phyloP scores from a whole-genome alignment of 2,329 filamentous ascomycete species.

The Neofusicoccum sp. region DNA sequence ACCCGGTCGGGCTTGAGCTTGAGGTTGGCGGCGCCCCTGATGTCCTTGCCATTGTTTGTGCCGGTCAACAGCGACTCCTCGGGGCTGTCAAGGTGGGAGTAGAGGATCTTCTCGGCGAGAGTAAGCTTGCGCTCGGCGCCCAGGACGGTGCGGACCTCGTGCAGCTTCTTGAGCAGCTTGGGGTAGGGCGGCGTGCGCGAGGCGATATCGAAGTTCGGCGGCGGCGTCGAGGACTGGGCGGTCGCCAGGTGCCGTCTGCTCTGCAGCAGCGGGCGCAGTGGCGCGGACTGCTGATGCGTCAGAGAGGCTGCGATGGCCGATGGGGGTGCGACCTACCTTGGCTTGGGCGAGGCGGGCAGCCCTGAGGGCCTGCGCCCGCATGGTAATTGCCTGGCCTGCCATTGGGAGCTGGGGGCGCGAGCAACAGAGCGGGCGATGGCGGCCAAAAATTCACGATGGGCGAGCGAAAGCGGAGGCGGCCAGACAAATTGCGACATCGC shows the following conservation, averaged over 20 bases:
- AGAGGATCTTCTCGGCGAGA: conserved; percentile 96
- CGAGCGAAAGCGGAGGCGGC: conserved; percentile 17
- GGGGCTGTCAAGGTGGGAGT: conserved; percentile 86
- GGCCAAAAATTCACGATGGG: conserved; percentile 16
- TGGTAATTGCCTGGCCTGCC: conserved; percentile 23
- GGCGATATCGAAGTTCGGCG: conserved; percentile 40
- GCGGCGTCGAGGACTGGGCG: conserved; percentile 26
- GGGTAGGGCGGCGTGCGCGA: conserved; percentile 74
- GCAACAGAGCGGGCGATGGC: conserved; percentile 5
- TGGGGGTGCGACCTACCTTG: conserved; percentile 28
- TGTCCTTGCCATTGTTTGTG: conserved; percentile 78
- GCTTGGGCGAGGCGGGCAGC: conserved; percentile 31
- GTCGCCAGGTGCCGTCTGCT: conserved; percentile 34
- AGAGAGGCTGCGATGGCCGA: background rate
- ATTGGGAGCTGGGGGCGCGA: conserved; percentile 12
- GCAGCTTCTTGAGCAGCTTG: conserved; percentile 74
- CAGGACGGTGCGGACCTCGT: conserved; percentile 71
- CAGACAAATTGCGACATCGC: conserved; percentile 8
- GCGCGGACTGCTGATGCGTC: conserved; percentile 27
- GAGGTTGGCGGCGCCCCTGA: conserved; percentile 86
- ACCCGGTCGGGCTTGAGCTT: conserved; percentile 97
- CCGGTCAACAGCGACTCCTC: conserved; percentile 82
- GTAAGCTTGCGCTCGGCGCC: conserved; percentile 66
- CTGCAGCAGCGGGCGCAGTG: conserved; percentile 18
- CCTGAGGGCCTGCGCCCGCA: conserved; percentile 36